These are phyloP conservation scores for Fusarium nodosum DNA, from an alignment of 2,329 filamentous ascomycete species.

Conservation along the genomic window DNA sequence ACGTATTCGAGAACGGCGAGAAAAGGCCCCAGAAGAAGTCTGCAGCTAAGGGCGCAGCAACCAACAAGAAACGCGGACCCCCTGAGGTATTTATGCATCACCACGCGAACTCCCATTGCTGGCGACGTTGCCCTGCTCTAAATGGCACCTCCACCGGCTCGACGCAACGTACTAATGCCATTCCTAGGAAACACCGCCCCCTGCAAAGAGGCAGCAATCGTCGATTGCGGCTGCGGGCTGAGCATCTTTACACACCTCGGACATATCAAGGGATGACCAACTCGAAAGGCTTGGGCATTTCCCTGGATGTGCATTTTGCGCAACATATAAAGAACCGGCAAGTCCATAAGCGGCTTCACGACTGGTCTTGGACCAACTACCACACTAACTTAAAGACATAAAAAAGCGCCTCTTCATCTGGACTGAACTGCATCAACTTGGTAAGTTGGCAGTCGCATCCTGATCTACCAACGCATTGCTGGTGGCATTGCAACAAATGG, in stretches of 20 bases:
- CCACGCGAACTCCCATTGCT: slow-evolving; percentile 28
- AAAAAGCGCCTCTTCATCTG: slow-evolving; percentile 24
- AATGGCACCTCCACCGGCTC: slow-evolving; percentile 13
- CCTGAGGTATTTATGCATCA: slow-evolving; percentile 58
- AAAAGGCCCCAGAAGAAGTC: slow-evolving; percentile 74
- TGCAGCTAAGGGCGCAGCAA: slow-evolving; percentile 55
- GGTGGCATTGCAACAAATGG: slow-evolving; percentile 33
- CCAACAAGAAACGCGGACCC: slow-evolving; percentile 64
- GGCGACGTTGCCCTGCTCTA: slow-evolving; percentile 27
- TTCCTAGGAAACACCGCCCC: slow-evolving; percentile 55
- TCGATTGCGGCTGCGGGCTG: slow-evolving; percentile 59
- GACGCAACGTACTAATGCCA: slow-evolving; percentile 47
- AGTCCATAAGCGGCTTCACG: slow-evolving; percentile 35
- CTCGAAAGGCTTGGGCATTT: slow-evolving; percentile 21
- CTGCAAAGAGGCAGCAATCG: slow-evolving; percentile 59
- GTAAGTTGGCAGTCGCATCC: slow-evolving; percentile 34
- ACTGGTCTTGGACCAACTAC: slow-evolving; percentile 26
- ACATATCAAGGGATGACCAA: slow-evolving; percentile 24
- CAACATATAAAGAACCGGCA: slow-evolving; percentile 27
- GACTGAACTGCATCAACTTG: slow-evolving; percentile 36
- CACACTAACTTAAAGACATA: slow-evolving; percentile 36
- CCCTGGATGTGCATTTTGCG: slow-evolving; percentile 22
- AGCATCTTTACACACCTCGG: slow-evolving; percentile 32
- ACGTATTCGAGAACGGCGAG: slow-evolving; percentile 89
- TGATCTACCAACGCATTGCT: slow-evolving; percentile 26